phyloP scores from a whole-genome alignment of 2,329 filamentous ascomycete species.

The Paradendryphiella salina region DNA sequence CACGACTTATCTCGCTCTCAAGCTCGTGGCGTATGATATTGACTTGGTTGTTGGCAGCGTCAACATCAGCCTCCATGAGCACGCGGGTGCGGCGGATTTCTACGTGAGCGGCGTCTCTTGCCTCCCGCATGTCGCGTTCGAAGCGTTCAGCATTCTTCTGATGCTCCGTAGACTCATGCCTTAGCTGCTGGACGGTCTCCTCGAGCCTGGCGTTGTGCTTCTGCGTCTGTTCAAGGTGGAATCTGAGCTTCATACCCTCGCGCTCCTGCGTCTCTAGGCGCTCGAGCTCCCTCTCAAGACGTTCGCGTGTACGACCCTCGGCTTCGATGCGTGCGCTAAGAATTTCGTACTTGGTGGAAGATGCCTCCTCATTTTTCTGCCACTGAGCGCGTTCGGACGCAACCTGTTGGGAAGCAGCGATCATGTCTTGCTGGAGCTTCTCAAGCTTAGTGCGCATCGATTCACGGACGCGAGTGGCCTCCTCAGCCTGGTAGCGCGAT shows the following conservation, averaged over 20 bases:
- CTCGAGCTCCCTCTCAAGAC: slow-evolving; percentile 53
- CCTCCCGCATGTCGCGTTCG: slow-evolving; percentile 82
- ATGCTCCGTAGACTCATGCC: slow-evolving; percentile 70
- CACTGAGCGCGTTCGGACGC: slow-evolving; percentile 80
- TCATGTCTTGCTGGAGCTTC: slow-evolving; percentile 85
- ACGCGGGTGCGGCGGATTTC: slow-evolving; percentile 82
- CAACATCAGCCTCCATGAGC: slow-evolving; percentile 78
- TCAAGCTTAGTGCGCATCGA: slow-evolving; percentile 83
- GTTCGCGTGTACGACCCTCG: slow-evolving; percentile 49
- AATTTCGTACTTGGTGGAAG: slow-evolving; percentile 57
- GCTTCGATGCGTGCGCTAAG: slow-evolving; percentile 57
- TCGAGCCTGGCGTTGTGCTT: slow-evolving; percentile 68
- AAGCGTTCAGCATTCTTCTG: slow-evolving; percentile 69
- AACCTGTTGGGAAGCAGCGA: slow-evolving; percentile 74
- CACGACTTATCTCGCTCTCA: slow-evolving; percentile 73
- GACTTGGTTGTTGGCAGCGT: slow-evolving; percentile 81
- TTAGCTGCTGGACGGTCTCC: slow-evolving; percentile 56
- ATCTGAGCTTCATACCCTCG: slow-evolving; percentile 75
- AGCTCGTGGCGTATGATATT: slow-evolving; percentile 80
- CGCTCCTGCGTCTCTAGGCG: slow-evolving; percentile 63
- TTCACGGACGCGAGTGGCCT: slow-evolving; percentile 82
- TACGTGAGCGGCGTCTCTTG: slow-evolving; percentile 73
- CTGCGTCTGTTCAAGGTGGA: slow-evolving; percentile 66
- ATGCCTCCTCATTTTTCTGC: slow-evolving; percentile 67
- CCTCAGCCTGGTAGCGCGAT: slow-evolving; percentile 77